Evolutionary conservation across 371 early-diverging fungal species (phyloP).

Genomic region (Saksenaea oblongispora): DNA sequence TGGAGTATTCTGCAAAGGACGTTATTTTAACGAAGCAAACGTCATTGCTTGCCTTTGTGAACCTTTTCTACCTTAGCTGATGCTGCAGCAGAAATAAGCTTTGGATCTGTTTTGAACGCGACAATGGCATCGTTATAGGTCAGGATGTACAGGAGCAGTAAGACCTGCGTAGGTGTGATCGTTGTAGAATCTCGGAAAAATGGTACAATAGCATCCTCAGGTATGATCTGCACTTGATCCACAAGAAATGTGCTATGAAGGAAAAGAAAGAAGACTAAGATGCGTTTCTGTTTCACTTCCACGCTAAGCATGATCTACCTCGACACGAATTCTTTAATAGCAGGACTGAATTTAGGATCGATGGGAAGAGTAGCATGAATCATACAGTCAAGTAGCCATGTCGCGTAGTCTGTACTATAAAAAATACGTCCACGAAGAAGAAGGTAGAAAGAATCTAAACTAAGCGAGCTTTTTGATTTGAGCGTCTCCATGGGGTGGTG

Average conservation of each 20-base stretch:
- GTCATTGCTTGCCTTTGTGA: slow-evolving; percentile 24
- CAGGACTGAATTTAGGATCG: slow-evolving; percentile 29
- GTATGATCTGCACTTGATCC: slow-evolving; percentile 27
- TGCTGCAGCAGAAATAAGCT: slow-evolving; percentile 16
- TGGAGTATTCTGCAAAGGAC: slow-evolving; percentile 32
- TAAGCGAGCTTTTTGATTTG: slow-evolving; percentile 16
- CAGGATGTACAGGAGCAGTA: slow-evolving; percentile 44
- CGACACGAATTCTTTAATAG: slow-evolving; percentile 42
- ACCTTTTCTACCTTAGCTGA: slow-evolving; percentile 8
- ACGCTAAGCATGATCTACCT: slow-evolving; percentile 22
- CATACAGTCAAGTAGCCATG: slow-evolving; percentile 40
- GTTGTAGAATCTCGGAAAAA: slow-evolving; percentile 24
- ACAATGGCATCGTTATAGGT: slow-evolving; percentile 41
- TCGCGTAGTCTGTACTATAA: slow-evolving; percentile 29
- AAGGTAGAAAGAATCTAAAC: slow-evolving; percentile 42
- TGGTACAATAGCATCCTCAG: slow-evolving; percentile 27
- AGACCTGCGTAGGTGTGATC: slow-evolving; percentile 37
- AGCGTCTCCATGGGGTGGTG: background rate
- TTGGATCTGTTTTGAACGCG: slow-evolving; percentile 35
- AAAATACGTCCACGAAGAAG: slow-evolving; percentile 34
- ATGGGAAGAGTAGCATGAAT: slow-evolving; percentile 37
- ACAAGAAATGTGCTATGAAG: slow-evolving; percentile 11
- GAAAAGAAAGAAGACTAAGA: slow-evolving; percentile 24
- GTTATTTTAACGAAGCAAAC: background rate
- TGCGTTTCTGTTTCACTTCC: background rate